Evolutionary conservation across 208 protist genomes (phyloP), one percentile per base, ranked within the genome.

Genomic region (Trypanosoma vivax): DNA sequence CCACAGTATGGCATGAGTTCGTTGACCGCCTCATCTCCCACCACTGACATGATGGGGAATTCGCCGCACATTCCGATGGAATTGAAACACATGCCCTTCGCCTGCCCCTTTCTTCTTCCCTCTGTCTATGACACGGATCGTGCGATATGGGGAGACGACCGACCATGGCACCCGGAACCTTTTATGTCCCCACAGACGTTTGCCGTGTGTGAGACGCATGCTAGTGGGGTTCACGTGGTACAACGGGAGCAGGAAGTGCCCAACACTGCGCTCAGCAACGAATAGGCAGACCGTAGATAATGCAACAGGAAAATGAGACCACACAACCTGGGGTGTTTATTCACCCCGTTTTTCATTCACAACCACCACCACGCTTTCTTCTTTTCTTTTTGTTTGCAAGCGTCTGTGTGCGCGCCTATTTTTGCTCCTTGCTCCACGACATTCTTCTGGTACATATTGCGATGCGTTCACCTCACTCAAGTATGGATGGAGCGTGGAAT

Each of bases 171-270:
- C 23, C 58, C 50, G 1, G 24, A 11, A 14, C 51, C 65, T 0
- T 18, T 61, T 3, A 48, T n/a, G 7, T 42, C 42, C 5, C 65
- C 65, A 24, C 35, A 66, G 19, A 10, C 41, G n/a, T 63, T 72
- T 42, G 50, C 33, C 1, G 25, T 63, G 5, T 33, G 18, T 0
- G 58, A 60, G 3, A 48, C 51, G 4, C 34, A 23, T 1, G 33
- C 6, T 13, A 19, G 18, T 3, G 39, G 23, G 16, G 60, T 62
- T 2, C 10, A 16, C 14, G 56, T 62, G n/a, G 11, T 33, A 30
- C 56, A 62, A 40, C 24, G 30, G 16, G 41, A 38, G 6, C 6
- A 18, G 39, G 5, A 21, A 19, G 6, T 19, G n/a, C 6, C 10
- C 10, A 6, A 19, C 23, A 19, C n/a, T 9, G 6, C 6, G 23